Percentiles rank a stretch among this genome's conserved stretches.
Conservation (phyloP, 331 rosid genomes). For the Dryas integrifolia region DNA sequence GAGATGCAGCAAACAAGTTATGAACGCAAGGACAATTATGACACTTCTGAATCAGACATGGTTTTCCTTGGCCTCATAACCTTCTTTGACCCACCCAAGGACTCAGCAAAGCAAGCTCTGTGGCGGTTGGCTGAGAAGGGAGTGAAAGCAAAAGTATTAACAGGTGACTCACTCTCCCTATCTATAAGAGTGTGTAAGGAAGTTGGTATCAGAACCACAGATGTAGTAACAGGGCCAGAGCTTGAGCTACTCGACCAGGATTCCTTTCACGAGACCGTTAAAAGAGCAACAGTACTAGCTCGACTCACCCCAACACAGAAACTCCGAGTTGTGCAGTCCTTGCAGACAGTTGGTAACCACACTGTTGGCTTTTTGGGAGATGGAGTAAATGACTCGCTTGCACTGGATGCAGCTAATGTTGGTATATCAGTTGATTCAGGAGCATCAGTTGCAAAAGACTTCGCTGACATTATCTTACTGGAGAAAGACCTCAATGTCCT, state of each 20-base stretch:
- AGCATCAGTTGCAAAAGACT: constrained; percentile 74
- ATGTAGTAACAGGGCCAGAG: constrained; percentile 77
- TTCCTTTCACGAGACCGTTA: constrained; percentile 60
- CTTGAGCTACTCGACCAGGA: constrained; percentile 68
- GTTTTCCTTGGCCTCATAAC: constrained; percentile 74
- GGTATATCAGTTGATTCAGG: constrained; percentile 86
- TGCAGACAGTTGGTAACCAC: constrained; percentile 65
- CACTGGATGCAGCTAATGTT: constrained; percentile 74
- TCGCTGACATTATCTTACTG: constrained; percentile 74
- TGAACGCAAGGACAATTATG: constrained; percentile 23
- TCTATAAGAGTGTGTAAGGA: constrained; percentile 72
- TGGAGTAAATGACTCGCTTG: constrained; percentile 74
- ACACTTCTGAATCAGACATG: constrained; percentile 61
- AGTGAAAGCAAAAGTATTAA: constrained; percentile 76
- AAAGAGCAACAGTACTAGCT: constrained; percentile 70
- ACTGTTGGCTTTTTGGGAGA: constrained; percentile 79
- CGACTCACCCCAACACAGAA: constrained; percentile 81
- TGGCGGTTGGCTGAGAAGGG: constrained; percentile 76
- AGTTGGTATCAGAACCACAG: constrained; percentile 69
- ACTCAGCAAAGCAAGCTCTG: constrained; percentile 77
- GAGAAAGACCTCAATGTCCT: constrained; percentile 85
- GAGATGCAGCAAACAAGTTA: constrained; percentile 34
- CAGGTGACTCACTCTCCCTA: constrained; percentile 72
- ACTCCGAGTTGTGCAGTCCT: constrained; percentile 70
- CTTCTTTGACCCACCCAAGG: constrained; percentile 85